These are phyloP conservation scores for Trichosporon inkin DNA, from an alignment of 1,284 basidiomycete species.

Conservation along the genomic window DNA sequence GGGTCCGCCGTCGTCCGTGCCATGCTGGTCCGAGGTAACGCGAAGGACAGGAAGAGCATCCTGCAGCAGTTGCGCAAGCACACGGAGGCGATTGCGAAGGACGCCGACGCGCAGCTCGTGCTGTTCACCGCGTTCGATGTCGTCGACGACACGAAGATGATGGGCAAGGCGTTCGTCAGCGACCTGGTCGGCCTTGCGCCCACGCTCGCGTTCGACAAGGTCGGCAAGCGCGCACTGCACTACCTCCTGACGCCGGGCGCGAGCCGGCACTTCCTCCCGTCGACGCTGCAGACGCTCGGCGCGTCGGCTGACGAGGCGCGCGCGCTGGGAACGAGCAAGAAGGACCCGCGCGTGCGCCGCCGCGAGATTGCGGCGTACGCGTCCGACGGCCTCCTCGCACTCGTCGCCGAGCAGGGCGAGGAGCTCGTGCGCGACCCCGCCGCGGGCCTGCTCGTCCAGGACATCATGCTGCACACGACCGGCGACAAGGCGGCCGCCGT, in stretches of 20 bases:
- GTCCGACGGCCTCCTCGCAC: constrained; percentile 63
- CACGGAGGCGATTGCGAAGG: constrained; percentile 73
- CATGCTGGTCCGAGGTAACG: constrained; percentile 70
- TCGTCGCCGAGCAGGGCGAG: constrained; percentile 60
- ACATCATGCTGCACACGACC: constrained; percentile 73
- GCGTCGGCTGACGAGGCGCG: constrained; percentile 60
- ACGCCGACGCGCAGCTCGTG: constrained; percentile 81
- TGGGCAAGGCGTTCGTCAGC: constrained; percentile 68
- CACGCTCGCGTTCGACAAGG: constrained; percentile 52
- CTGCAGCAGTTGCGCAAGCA: constrained; percentile 81
- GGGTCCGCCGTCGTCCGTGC: constrained; percentile 78
- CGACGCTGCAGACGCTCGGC: constrained; percentile 62
- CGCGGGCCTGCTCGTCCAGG: constrained; percentile 68
- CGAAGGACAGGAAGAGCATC: constrained; percentile 86
- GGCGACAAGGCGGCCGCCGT: constrained; percentile 69
- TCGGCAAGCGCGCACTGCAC: constrained; percentile 67
- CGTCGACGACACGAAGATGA: constrained; percentile 82
- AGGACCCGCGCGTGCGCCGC: constrained; percentile 60
- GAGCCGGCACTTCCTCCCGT: constrained; percentile 74
- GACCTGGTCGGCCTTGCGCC: constrained; percentile 54
- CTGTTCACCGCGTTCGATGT: constrained; percentile 81
- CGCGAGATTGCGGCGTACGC: constrained; percentile 67
- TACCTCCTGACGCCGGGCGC: constrained; percentile 75
- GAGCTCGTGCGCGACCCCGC: constrained; percentile 67
- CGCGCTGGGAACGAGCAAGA: constrained; percentile 66